These are phyloP conservation scores for Beta corolliflora DNA, from an alignment of 179 eudicot genomes.

Conservation along the genomic window DNA sequence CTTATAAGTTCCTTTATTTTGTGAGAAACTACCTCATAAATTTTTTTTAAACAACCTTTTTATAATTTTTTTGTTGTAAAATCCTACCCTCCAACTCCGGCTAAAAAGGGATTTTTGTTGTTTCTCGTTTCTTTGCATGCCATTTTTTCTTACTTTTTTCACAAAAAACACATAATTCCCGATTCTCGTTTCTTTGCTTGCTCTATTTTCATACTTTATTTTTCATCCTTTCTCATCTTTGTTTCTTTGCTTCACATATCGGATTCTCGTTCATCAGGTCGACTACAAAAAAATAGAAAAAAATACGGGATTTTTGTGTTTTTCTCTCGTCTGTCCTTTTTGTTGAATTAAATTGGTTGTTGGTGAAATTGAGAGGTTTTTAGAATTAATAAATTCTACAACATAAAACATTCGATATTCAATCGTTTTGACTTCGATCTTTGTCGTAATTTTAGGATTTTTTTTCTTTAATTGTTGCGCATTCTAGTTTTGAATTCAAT, in stretches of 20 bases:
- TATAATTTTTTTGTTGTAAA: no score
- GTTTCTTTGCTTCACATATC: not conserved
- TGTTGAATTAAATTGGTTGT: not conserved
- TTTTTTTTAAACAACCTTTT: no score
- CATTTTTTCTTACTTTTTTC: no score
- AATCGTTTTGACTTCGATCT: conserved; percentile 7
- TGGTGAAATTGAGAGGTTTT: not conserved
- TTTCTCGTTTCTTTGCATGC: no score
- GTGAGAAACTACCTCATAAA: no score
- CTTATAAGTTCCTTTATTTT: no score
- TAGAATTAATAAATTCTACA: not conserved
- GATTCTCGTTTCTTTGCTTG: no score
- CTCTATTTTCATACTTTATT: not conserved
- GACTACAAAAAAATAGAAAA: not conserved
- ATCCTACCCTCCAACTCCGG: no score
- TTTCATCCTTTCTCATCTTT: conserved; percentile 6
- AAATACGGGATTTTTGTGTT: not conserved
- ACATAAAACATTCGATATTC: not conserved
- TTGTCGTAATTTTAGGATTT: not conserved
- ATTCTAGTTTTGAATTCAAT: not conserved
- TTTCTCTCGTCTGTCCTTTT: not conserved
- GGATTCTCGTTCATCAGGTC: not conserved
- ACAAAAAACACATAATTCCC: no score
- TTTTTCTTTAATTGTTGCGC: not conserved
- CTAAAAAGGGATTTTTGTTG: no score